phyloP scores from a whole-genome alignment of 2,329 filamentous ascomycete species.

The Pleurostoma richardsiae region DNA sequence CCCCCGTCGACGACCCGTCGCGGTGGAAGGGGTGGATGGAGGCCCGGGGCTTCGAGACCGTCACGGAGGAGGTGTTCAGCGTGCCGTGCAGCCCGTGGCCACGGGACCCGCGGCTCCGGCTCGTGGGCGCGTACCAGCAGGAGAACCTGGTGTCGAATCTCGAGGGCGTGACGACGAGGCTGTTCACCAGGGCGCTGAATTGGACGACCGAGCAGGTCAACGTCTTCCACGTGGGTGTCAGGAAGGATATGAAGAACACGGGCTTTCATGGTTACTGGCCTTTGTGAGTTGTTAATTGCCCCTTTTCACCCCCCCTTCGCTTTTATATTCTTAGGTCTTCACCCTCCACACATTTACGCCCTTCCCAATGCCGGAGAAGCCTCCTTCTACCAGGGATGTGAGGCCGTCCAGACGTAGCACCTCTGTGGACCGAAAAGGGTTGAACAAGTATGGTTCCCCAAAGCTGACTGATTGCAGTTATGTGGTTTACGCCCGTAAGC shows the following conservation, averaged over 20 bases:
- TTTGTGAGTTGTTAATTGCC: constrained; percentile 11
- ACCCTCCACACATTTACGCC: no score
- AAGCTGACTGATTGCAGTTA: no score
- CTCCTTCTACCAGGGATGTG: no score
- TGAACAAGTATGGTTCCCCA: no score
- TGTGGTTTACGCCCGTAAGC: no score
- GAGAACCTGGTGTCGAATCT: constrained; percentile 8
- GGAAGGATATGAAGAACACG: constrained; percentile 12
- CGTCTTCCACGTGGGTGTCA: constrained; percentile 10
- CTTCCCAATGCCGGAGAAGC: no score
- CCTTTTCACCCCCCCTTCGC: no score
- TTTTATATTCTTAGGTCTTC: no score
- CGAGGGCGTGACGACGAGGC: constrained; percentile 11
- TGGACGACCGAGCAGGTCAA: constrained; percentile 13
- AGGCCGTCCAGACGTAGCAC: no score
- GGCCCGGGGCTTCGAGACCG: constrained; percentile 12
- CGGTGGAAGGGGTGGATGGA: constrained; percentile 11
- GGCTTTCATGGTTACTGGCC: constrained; percentile 14
- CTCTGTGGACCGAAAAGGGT: no score
- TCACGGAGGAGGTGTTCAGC: constrained; percentile 9
- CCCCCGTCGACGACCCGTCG: constrained; percentile 10
- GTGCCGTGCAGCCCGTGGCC: constrained; percentile 14
- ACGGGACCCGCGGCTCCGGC: constrained; percentile 13
- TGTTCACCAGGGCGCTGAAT: constrained; percentile 11
- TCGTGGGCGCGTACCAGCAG: constrained; percentile 13